Conservation (phyloP, 495 filamentous ascomycete genomes). For the Penicillium mononematosum region DNA sequence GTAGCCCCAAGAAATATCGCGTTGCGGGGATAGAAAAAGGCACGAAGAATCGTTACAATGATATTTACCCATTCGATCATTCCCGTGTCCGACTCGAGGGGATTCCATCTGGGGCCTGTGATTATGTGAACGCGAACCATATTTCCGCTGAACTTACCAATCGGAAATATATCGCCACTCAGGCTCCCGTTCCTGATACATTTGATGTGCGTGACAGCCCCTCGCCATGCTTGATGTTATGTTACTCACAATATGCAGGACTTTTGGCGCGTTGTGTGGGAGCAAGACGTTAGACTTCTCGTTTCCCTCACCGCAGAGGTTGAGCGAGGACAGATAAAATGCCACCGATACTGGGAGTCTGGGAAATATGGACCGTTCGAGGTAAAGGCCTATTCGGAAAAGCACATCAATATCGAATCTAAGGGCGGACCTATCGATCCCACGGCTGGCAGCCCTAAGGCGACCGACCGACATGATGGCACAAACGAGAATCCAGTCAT, state of each 20-base stretch:
- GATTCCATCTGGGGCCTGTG: slow-evolving; percentile 69
- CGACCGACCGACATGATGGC: slow-evolving; percentile 22
- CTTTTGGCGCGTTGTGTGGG: slow-evolving; percentile 97
- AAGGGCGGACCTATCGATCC: slow-evolving; percentile 14
- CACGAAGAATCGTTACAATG: slow-evolving; percentile 93
- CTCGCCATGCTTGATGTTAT: background rate
- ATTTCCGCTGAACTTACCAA: slow-evolving; percentile 73
- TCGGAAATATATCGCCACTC: slow-evolving; percentile 92
- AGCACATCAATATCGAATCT: slow-evolving; percentile 70
- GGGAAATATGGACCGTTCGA: slow-evolving; percentile 76
- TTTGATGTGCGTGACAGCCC: slow-evolving; percentile 67
- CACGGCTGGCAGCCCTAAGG: slow-evolving; percentile 16
- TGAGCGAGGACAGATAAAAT: slow-evolving; percentile 92
- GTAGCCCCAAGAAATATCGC: slow-evolving; percentile 41
- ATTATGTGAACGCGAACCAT: slow-evolving; percentile 95
- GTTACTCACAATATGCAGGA: slow-evolving; percentile 64
- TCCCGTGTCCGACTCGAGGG: slow-evolving; percentile 77
- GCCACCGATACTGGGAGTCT: slow-evolving; percentile 88
- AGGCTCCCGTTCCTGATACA: slow-evolving; percentile 89
- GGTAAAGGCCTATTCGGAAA: slow-evolving; percentile 76
- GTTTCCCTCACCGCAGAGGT: slow-evolving; percentile 96
- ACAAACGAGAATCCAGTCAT: slow-evolving; percentile 65
- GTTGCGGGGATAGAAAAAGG: slow-evolving; percentile 95
- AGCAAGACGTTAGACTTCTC: slow-evolving; percentile 89
- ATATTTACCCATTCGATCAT: slow-evolving; percentile 97